Base-by-base conservation (phyloP, 331 rosid species). In the Spiraea crenata region DNA sequence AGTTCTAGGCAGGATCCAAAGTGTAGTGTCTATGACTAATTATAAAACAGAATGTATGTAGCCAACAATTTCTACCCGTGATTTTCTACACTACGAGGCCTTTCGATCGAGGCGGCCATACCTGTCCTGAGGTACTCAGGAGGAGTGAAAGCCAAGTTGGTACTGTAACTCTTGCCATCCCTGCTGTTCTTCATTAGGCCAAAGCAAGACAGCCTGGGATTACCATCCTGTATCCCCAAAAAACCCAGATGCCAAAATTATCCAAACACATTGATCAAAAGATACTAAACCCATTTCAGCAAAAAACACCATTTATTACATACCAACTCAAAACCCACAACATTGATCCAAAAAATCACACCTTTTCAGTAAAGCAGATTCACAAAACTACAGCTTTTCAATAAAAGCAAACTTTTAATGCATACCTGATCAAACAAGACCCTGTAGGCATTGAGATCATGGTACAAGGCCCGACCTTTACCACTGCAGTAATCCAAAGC, bases 161-260 rank as follows among this genome's bases (percentile, higher is more conserved):
- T 95, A 70, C 99, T 95, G 80, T 95, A 95, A 85, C 99, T 95
- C 76, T 91, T 95, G 72, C 99, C 99, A 83, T 95, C 99, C 80
- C 97, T 87, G 76, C 99, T 95, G 72, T 95, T 95, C 90, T 95
- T 95, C 99, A 91, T 95, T 41, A 95, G 91, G 40, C 99, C 99
- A 83, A 89, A 95, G 87, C 97, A 95, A 39, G 99, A 95, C 75
- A 93, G 79, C 87, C 96, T 93, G 5, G 97, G 99, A 87, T 89
- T 93, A 25, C 85, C 95, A 68, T 91, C 99, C 99, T 93, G 86
- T 74, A 55, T 25, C 7, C 70, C 44, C 65, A 57, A 47, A 45
- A 50, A 67, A 52, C 73, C 55, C 40, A 54, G 46, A 20, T 31
- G 68, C n/a, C 48, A 13, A 50, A 65, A 45, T 59, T 13, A 64